Conservation (phyloP, 78 protist genomes). For the Dictyostelium intermedium region DNA sequence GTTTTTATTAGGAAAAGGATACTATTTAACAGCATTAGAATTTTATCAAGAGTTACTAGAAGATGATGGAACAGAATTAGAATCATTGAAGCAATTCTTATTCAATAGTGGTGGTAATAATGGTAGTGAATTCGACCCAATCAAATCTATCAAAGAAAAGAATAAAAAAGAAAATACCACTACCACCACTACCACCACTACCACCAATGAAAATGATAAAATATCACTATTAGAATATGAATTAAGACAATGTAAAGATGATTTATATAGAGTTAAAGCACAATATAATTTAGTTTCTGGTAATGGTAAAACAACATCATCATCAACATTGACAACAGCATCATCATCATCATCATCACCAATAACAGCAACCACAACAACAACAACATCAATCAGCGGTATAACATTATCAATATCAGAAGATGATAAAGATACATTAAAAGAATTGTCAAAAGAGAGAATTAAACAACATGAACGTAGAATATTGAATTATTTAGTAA, state of each 20-base stretch:
- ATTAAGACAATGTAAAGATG: slow-evolving; percentile 56
- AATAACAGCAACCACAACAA: too few relatives aligned
- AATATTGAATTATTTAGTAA: slow-evolving; percentile 34
- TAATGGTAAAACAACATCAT: not conserved
- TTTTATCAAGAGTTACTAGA: slow-evolving; percentile 69
- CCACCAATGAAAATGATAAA: not conserved
- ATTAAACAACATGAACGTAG: slow-evolving; percentile 54
- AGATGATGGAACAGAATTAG: slow-evolving; percentile 67
- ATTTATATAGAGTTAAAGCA: not conserved
- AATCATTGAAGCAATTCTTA: not conserved
- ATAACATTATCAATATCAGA: not conserved
- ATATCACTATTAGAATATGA: slow-evolving; percentile 70
- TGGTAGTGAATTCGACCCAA: not conserved
- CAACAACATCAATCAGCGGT: not conserved
- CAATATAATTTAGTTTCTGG: not conserved
- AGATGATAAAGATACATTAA: slow-evolving; percentile 29
- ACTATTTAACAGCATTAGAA: slow-evolving; percentile 70
- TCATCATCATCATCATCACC: not conserved
- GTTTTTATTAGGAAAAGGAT: slow-evolving; percentile 61
- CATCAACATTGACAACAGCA: too few relatives aligned
- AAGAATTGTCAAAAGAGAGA: slow-evolving; percentile 31
- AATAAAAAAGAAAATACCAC: not conserved
- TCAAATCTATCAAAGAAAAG: slow-evolving; percentile 3
- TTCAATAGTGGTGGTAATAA: not conserved
- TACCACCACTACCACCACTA: not conserved